A percentile compares a stretch with the other conserved stretches of the same genome.
phyloP scores from a whole-genome alignment of 129 eudicot species.

The Deinandra increscens region DNA sequence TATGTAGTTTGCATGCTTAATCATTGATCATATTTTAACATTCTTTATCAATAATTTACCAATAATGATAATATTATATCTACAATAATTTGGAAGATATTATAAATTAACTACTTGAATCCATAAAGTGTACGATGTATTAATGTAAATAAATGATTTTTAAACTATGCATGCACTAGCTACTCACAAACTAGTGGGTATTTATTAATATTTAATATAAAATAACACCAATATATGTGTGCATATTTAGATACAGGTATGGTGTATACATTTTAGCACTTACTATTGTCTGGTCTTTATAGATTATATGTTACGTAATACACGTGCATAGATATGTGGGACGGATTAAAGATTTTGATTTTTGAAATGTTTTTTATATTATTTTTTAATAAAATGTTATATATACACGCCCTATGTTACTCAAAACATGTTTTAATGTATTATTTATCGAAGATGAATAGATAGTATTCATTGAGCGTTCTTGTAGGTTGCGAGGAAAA shows the following conservation, averaged over 20 bases:
- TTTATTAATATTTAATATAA: not conserved
- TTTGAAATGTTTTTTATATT: too few species aligned
- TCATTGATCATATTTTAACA: conserved; percentile 12
- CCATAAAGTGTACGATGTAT: not conserved
- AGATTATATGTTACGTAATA: not conserved
- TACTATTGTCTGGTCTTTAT: not conserved
- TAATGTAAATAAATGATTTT: not conserved
- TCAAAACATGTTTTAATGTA: too few species aligned
- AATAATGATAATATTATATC: too few species aligned
- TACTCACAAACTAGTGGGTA: not conserved
- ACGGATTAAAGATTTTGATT: too few species aligned
- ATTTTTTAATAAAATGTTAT: too few species aligned
- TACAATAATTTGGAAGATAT: conserved; percentile 15
- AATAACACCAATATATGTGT: not conserved
- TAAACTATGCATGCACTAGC: conserved; percentile 10
- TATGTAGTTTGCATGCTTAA: not conserved
- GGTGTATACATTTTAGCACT: not conserved
- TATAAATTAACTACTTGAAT: conserved; percentile 1
- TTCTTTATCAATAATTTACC: not conserved
- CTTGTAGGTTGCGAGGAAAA: too few species aligned
- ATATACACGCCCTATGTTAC: too few species aligned
- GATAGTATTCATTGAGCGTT: too few species aligned
- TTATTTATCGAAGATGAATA: too few species aligned
- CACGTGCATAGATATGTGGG: not conserved
- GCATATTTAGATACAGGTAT: not conserved